Evolutionary conservation across 1,139 yeast species (phyloP), one percentile per base, ranked within the genome.

Genomic region (Hansenula lynferdii): DNA sequence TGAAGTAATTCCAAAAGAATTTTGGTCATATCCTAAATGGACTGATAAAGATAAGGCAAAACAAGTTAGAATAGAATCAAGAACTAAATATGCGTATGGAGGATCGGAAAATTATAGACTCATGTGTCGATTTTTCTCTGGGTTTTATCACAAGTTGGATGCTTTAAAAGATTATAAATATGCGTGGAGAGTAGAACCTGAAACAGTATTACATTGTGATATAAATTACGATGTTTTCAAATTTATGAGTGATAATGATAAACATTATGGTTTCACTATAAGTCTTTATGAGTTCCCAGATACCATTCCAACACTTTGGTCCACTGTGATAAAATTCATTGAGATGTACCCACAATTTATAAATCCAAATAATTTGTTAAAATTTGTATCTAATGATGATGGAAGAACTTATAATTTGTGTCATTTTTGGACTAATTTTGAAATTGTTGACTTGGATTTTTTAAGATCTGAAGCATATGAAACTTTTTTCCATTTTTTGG

Each of bases 111-210:
- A 80, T 35, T 84, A 84, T 54, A 70, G 90, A 49, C 87, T 81
- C 60, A 83, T 83, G 90, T 83, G 90, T 54, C 69, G 90, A 40
- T 83, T 74, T 57, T 81, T 79, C 57, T 68, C 80, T 11, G 87
- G 87, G 1, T 79, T 80, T 53, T 80, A 80, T 57, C 80, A 70
- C 61, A 67, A 71, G 46, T 75, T 79, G 52, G 73, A 72, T 27
- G 58, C 75, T 34, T 57, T 81, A 63, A 56, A 64, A 34, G 68
- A 71, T 9, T 80, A 77, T 56, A 77, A 76, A 44, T 81, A 77
- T 64, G 77, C 77, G 53, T 81, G 89, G 89, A 68, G 92, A 50
- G 89, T 83, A 23, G 92, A 83, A 60, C 90, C 92, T 5, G 82
- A 77, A 41, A 79, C 81, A 42, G 65, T 67, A 43, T 67, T 80